Percentiles rank a stretch among this genome's conserved stretches.
These are phyloP conservation scores for Lachnellula cervina DNA, from an alignment of 2,329 filamentous ascomycete genomes.

Conservation along the genomic window DNA sequence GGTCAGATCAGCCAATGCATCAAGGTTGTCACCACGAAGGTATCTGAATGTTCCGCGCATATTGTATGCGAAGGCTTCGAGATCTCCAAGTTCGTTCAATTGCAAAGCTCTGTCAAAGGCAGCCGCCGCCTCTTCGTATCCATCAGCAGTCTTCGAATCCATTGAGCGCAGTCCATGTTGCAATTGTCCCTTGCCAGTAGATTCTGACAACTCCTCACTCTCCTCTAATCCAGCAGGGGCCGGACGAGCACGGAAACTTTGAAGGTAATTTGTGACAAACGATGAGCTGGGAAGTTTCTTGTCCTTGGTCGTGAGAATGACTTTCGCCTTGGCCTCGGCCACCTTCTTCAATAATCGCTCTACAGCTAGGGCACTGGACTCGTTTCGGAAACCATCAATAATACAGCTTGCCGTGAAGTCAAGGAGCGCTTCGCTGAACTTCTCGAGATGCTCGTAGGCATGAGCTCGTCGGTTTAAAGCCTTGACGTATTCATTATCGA, in stretches of 20 bases:
- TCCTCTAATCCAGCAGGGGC: constrained; percentile 80
- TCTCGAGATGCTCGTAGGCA: constrained; percentile 88
- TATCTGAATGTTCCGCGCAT: constrained; percentile 95
- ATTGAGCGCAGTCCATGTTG: constrained; percentile 77
- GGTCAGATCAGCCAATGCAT: constrained; percentile 79
- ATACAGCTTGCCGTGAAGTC: constrained; percentile 99
- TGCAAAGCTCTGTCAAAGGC: constrained; percentile 88
- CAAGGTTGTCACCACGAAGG: constrained; percentile 78
- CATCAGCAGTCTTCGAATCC: constrained; percentile 80
- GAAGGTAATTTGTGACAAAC: constrained; percentile 97
- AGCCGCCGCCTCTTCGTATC: constrained; percentile 81
- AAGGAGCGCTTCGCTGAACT: constrained; percentile 88
- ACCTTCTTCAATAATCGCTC: constrained; percentile 95
- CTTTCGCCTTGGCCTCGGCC: constrained; percentile 87
- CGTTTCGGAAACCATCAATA: constrained; percentile 94
- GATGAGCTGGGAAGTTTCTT: constrained; percentile 91
- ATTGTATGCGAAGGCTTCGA: constrained; percentile 91
- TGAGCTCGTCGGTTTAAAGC: constrained; percentile 94
- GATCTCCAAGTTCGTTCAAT: constrained; percentile 70
- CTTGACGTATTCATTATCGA: constrained; percentile 96
- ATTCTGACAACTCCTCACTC: constrained; percentile 68
- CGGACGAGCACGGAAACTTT: constrained; percentile 86
- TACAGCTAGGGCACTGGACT: constrained; percentile 80
- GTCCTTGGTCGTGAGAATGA: constrained; percentile 72
- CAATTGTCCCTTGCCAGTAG: constrained; percentile 78